Conservation (phyloP, 768 basidiomycete genomes). For the Lactifluus rugatus region DNA sequence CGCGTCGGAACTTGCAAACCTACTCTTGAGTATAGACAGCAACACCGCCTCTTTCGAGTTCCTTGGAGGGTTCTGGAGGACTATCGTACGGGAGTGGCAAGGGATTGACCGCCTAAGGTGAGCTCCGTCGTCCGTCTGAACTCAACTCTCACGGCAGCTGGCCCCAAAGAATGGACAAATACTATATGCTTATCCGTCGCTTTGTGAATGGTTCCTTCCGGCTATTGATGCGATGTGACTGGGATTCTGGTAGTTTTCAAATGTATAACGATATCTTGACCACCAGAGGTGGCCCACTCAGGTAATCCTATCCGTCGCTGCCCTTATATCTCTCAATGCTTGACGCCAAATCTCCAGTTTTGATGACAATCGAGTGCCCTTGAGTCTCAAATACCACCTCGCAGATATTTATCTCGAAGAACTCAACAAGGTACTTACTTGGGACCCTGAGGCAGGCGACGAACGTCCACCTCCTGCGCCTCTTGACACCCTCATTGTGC, state of each 20-base stretch:
- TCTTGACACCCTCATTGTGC: slow-evolving; percentile 46
- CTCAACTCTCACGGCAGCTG: background rate
- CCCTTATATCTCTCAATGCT: background rate
- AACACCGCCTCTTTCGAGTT: slow-evolving; percentile 58
- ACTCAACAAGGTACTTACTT: slow-evolving; percentile 55
- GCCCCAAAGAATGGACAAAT: slow-evolving; percentile 92
- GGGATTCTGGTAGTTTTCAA: slow-evolving; percentile 46
- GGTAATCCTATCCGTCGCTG: slow-evolving; percentile 41
- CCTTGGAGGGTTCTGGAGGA: slow-evolving; percentile 84
- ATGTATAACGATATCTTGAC: slow-evolving; percentile 65
- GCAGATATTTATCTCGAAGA: slow-evolving; percentile 87
- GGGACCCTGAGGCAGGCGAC: background rate
- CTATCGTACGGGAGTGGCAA: slow-evolving; percentile 85
- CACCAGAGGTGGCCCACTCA: slow-evolving; percentile 66
- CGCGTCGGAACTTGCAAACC: slow-evolving; percentile 74
- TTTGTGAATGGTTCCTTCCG: slow-evolving; percentile 83
- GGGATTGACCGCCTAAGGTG: slow-evolving; percentile 87
- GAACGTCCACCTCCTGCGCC: slow-evolving; percentile 35
- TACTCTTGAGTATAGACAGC: slow-evolving; percentile 59
- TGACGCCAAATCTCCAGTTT: slow-evolving; percentile 34
- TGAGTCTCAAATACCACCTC: slow-evolving; percentile 74
- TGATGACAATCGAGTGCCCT: slow-evolving; percentile 61
- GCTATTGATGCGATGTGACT: slow-evolving; percentile 59
- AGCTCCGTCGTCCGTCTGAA: slow-evolving; percentile 19
- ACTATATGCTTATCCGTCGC: slow-evolving; percentile 86